Evolutionary conservation across 1,284 basidiomycete species (phyloP).

Genomic region (Malassezia vespertilionis): DNA sequence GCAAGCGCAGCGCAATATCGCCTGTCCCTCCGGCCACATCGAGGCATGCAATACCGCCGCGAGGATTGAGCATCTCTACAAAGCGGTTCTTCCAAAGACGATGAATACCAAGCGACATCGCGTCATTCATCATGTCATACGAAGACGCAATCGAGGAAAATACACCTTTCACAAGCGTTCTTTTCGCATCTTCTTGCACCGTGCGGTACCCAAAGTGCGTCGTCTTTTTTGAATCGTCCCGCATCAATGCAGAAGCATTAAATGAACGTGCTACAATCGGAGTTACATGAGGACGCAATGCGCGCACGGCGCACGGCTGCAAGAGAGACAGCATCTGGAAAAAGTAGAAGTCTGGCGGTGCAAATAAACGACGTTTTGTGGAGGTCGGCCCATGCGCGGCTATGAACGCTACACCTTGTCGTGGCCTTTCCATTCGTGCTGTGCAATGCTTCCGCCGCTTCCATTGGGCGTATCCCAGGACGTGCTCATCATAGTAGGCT

Average conservation of each 20-base stretch:
- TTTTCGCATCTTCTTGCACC: slow-evolving; percentile 66
- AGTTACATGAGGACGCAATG: too few relatives aligned
- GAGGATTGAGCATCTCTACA: slow-evolving; percentile 65
- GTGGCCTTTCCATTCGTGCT: slow-evolving; percentile 3
- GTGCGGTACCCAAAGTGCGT: slow-evolving; percentile 87
- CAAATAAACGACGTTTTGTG: too few relatives aligned
- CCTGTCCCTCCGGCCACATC: slow-evolving; percentile 95
- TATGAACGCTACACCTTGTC: background rate
- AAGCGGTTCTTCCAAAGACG: slow-evolving; percentile 94
- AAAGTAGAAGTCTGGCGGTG: too few relatives aligned
- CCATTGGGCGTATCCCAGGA: slow-evolving; percentile 60
- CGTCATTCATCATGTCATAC: slow-evolving; percentile 98
- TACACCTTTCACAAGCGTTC: slow-evolving; percentile 54
- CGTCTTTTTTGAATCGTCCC: too few relatives aligned
- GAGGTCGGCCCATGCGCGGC: background rate
- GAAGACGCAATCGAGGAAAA: slow-evolving; percentile 91
- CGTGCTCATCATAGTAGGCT: slow-evolving; percentile 80
- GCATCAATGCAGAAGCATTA: too few relatives aligned
- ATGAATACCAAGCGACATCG: slow-evolving; percentile 90
- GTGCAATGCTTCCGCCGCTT: slow-evolving; percentile 26
- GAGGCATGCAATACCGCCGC: slow-evolving; percentile 59
- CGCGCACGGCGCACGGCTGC: too few relatives aligned
- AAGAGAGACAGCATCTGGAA: too few relatives aligned
- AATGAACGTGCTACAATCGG: too few relatives aligned
- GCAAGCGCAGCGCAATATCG: slow-evolving; percentile 85